These are phyloP conservation scores for Omphalea diandra DNA, from an alignment of 441 rosid genomes.

Conservation along the genomic window DNA sequence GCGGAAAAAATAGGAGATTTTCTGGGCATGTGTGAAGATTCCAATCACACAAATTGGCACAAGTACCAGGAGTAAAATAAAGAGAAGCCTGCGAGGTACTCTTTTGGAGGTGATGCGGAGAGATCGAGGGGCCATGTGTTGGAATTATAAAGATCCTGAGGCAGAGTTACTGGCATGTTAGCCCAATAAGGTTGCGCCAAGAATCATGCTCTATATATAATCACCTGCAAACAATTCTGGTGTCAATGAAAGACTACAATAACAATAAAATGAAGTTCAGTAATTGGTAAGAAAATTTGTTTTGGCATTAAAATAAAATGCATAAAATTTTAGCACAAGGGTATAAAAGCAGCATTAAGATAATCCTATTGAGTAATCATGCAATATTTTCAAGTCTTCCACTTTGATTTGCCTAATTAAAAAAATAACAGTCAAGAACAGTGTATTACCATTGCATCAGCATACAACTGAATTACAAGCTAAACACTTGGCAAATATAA, in stretches of 20 bases:
- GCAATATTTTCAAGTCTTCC: too few relatives aligned
- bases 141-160: slow-evolving; percentile 15
- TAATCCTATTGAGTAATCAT: too few relatives aligned
- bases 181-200: not conserved
- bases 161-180: slow-evolving; percentile 23
- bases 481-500: too few relatives aligned
- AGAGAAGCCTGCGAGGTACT: slow-evolving; percentile 34
- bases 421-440: too few relatives aligned
- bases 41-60: slow-evolving; percentile 49
- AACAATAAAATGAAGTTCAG: not conserved
- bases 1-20: slow-evolving; percentile 61
- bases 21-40: slow-evolving; percentile 40
- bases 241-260: not conserved
- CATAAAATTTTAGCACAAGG: not conserved
- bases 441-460: too few relatives aligned
- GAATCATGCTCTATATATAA: slow-evolving; percentile 9
- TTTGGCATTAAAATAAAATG: too few relatives aligned
- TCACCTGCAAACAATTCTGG: slow-evolving; percentile 11
- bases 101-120: slow-evolving; percentile 34
- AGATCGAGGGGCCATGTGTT: slow-evolving; percentile 49
- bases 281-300: not conserved
- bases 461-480: too few relatives aligned
- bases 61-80: slow-evolving; percentile 38
- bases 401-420: too few relatives aligned
- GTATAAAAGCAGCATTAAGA: not conserved